Evolutionary conservation across 2,329 filamentous ascomycete species (phyloP).

Genomic region (Apiospora kogelbergensis): DNA sequence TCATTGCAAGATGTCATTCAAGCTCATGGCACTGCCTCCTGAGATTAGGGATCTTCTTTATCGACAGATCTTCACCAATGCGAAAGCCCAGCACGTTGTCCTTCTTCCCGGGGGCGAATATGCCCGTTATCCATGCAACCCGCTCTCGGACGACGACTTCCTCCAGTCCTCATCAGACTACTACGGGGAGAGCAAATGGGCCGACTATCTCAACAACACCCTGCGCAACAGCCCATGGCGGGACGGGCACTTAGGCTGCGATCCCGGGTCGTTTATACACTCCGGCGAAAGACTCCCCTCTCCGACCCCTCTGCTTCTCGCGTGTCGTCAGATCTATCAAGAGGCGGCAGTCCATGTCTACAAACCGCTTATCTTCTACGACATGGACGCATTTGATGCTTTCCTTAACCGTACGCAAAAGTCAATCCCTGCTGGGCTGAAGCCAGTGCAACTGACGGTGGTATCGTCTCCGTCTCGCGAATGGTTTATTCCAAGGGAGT

Average conservation of each 20-base stretch:
- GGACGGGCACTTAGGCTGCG: neutral
- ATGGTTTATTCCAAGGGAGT: too few relatives aligned
- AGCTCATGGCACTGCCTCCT: too few relatives aligned
- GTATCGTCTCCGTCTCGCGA: too few relatives aligned
- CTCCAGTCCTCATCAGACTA: neutral
- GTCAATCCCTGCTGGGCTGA: neutral
- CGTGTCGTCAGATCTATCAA: neutral
- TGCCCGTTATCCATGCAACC: neutral
- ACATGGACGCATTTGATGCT: neutral
- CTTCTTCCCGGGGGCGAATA: neutral
- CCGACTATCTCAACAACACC: neutral
- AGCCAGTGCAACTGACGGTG: neutral
- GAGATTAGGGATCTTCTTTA: neutral
- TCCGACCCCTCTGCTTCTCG: neutral
- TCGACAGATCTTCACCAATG: neutral
- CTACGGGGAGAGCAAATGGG: neutral
- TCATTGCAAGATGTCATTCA: too few relatives aligned
- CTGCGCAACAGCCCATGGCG: neutral
- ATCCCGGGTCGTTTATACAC: neutral
- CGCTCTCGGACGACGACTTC: neutral
- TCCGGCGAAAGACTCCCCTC: neutral
- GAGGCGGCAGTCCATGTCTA: neutral
- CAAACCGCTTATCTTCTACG: neutral
- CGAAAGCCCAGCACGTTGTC: neutral
- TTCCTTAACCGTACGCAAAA: neutral